Evolutionary conservation across 306 rosid species (phyloP), one percentile per base, ranked within the genome.

Genomic region (Calophaca sinica): DNA sequence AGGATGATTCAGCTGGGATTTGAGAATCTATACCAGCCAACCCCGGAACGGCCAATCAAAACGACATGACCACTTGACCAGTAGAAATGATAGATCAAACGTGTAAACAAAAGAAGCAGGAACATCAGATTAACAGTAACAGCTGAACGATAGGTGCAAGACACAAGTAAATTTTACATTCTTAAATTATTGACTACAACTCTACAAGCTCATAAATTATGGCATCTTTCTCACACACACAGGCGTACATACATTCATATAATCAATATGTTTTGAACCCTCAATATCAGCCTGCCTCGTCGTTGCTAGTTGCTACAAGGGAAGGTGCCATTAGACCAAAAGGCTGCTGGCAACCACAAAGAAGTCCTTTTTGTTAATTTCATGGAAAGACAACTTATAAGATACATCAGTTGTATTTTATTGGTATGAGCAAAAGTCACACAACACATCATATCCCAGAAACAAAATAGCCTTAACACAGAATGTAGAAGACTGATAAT

Each of bases 381-480:
- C 64, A 59, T 32, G 8, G 35, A 6, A 49, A 4, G 36, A 33
- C 36, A 33, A 33, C 36, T 13, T 48, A n/a, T 3, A 44, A 2
- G 6, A 46, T 28, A 38, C 28, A 31, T 7, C 7, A n/a, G 13
- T 12, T 10, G 49, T 15, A n/a, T 7, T 39, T 39, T 5, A 39
- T 39, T 39, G 44, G 28, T 8, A 62, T 38, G 14, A 14, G 14
- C 52, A 7, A n/a, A n/a, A n/a, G n/a, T n/a, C n/a, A n/a, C 31
- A 41, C 4, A 68, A 33, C 11, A 52, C 9, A 69, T 5, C 74
- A 39, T 26, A 38, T 26, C 29, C 49, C 5, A 70, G n/a, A 26
- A 55, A 33, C 76, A 26, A 42, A 11, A 42, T 72, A 44, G 31
- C 13, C 77, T 20, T 44, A 55, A 31, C 12, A 32, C 54, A 35